Base-by-base conservation (phyloP, 768 basidiomycete genomes). In the Leccinum rimulosum region DNA sequence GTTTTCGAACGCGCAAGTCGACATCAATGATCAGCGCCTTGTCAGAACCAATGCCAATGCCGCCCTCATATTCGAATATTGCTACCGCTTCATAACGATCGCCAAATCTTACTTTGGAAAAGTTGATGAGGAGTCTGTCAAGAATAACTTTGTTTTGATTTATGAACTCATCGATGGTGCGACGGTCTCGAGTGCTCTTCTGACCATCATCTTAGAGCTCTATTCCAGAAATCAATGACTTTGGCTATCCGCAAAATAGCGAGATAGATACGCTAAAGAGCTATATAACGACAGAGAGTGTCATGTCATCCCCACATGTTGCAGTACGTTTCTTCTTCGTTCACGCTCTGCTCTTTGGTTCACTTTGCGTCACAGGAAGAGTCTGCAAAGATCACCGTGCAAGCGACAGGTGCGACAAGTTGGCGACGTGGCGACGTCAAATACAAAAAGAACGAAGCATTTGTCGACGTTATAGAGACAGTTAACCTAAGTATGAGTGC, bases 391-490 rank as follows among this genome's bases (percentile, higher is more conserved):
- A 98, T 99, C 61, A 98, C 97, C 0, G 87, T 85, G 10, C 97
- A 99, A 78, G 96, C 97, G 9, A 99, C 97, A 0, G 97, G 97
- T 1, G 89, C 92, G 30, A 98, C 91, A 33, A 96, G 89, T 72
- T 99, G 97, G 97, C 79, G 97, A 45, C 81, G 95, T 58, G 88
- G 85, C 15, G 97, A 98, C 69, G 95, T 98, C 68, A 96, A 95
- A 73, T 98, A 99, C 75, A 91, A 97, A 80, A 99, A 98, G 82
- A 99, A 99, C 64, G 97, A 99, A 70, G 97, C 97, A 0, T 99
- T 98, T 65, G 96, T 99, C n/a, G 97, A 99, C 70, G 97, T 99
- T 9, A 91, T 99, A 48, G 97, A 99, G 77, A 92, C 84, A 2
- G 92, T 99, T 61, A 98, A 99, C 69, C 73, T 98, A 56, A 88